These are phyloP conservation scores for Pleurotus tuber-regium DNA, from an alignment of 768 basidiomycete genomes.

Conservation along the genomic window DNA sequence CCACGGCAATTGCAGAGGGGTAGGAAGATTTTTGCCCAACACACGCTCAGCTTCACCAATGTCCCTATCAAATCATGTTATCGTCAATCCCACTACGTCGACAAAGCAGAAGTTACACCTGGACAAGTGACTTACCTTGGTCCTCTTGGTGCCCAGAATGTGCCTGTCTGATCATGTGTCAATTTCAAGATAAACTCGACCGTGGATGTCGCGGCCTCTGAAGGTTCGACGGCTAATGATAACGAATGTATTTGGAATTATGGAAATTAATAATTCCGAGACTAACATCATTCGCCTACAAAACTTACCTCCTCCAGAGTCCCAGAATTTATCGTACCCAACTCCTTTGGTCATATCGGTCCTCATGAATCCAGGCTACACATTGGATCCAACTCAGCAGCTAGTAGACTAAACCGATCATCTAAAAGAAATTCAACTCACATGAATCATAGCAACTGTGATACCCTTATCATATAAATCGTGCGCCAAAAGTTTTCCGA, in stretches of 20 bases:
- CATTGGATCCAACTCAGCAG: too few species aligned
- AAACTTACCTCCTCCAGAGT: conserved; percentile 38
- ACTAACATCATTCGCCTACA: neutral
- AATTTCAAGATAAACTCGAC: conserved; percentile 34
- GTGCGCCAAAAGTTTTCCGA: conserved; percentile 37
- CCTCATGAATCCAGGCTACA: conserved; percentile 47
- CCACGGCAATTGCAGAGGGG: conserved; percentile 41
- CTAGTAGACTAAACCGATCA: too few species aligned
- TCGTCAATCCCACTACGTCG: neutral
- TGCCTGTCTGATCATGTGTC: conserved; percentile 32
- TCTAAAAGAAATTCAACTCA: conserved; percentile 20
- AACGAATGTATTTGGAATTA: neutral
- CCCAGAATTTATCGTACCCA: conserved; percentile 42
- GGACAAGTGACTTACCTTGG: conserved; percentile 24
- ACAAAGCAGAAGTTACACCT: too few species aligned
- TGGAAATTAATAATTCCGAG: neutral
- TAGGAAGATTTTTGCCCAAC: conserved; percentile 35
- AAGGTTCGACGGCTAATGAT: conserved; percentile 39
- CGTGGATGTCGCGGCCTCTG: conserved; percentile 36
- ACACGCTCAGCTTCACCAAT: conserved; percentile 42
- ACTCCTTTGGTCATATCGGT: conserved; percentile 45
- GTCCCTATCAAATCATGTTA: conserved; percentile 25
- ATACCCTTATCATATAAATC: conserved; percentile 38
- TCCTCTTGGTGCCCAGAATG: conserved; percentile 46
- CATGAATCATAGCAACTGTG: conserved; percentile 42